Evolutionary conservation across 352 stramenopile genomes (phyloP).

Genomic region (Phytophthora pini): DNA sequence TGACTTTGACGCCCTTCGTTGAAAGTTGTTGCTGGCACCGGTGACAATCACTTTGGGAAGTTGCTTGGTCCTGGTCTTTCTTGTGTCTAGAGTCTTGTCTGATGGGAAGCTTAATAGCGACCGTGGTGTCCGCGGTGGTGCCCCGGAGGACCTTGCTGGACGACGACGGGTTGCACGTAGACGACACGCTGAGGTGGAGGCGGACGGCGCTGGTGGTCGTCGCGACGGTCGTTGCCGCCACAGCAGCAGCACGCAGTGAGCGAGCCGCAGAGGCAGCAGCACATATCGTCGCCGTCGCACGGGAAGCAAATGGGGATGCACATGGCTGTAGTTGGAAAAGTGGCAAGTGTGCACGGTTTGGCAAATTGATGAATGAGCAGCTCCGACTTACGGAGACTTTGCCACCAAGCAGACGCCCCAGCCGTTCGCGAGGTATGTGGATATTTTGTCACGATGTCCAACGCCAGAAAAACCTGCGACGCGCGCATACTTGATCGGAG

Average conservation of each 20-base stretch:
- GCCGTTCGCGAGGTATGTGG: constrained; percentile 7
- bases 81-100: constrained; percentile 1
- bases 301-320: constrained; percentile 39
- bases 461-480: constrained; percentile 26
- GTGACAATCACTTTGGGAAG: neutral
- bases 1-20: too few species aligned
- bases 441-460: constrained; percentile 31
- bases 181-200: constrained; percentile 27
- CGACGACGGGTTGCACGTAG: constrained; percentile 48
- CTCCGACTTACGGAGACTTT: constrained; percentile 15
- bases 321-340: constrained; percentile 7
- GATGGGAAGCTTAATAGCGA: constrained; percentile 9
- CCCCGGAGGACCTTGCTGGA: constrained; percentile 25
- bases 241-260: constrained; percentile 43
- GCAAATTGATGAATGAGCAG: constrained; percentile 28
- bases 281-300: constrained; percentile 44
- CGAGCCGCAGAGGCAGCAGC: constrained; percentile 40
- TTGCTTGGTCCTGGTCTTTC: neutral
- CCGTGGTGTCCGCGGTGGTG: constrained; percentile 16
- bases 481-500: constrained; percentile 22
- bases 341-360: constrained; percentile 6
- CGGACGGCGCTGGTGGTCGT: constrained; percentile 23
- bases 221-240: constrained; percentile 24
- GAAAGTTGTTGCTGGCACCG: neutral
- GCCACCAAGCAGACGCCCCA: constrained; percentile 12